Conservation (phyloP, 1,284 basidiomycete species). For the Schizopora paradoxa region DNA sequence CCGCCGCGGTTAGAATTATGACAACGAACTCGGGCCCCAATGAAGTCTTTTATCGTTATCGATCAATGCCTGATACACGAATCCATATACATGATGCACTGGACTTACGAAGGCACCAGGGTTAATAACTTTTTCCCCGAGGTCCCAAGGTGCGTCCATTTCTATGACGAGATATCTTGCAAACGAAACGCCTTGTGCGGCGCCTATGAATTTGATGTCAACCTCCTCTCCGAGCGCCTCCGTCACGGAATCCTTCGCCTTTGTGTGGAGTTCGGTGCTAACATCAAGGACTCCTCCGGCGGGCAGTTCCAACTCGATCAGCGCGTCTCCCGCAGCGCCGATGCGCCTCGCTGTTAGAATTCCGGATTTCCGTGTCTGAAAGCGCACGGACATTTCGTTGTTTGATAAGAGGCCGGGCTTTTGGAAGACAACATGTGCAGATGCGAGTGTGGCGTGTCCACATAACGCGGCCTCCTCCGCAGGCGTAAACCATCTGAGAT, state of each 20-base stretch:
- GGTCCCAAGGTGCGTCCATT: slow-evolving; percentile 7
- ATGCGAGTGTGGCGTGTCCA: slow-evolving; percentile 23
- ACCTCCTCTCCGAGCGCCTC: slow-evolving; percentile 6
- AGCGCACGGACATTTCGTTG: slow-evolving; percentile 13
- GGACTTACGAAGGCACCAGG: slow-evolving; percentile 11
- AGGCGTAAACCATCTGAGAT: slow-evolving; percentile 23
- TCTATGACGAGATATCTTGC: slow-evolving; percentile 12
- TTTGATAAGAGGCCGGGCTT: slow-evolving; percentile 3
- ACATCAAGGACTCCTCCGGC: slow-evolving; percentile 10
- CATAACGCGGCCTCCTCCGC: slow-evolving; percentile 18
- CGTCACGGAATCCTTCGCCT: slow-evolving; percentile 2
- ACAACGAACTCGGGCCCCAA: slow-evolving; percentile 8
- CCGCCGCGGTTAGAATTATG: slow-evolving; percentile 10
- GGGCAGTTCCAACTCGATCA: slow-evolving; percentile 22
- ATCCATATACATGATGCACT: no score
- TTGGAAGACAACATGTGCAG: slow-evolving; percentile 20
- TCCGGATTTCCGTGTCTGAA: slow-evolving; percentile 19
- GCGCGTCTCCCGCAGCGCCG: no score
- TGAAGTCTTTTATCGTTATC: background rate
- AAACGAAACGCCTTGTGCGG: slow-evolving; percentile 7
- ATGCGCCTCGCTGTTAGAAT: slow-evolving; percentile 15
- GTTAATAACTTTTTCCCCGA: slow-evolving; percentile 3
- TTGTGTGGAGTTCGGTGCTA: background rate
- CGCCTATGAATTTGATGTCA: slow-evolving; percentile 9
- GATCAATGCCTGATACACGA: no score